A percentile compares a stretch with the other conserved stretches of the same genome.
Evolutionary conservation across 116 monocot genomes (phyloP).

Genomic region (Zostera marina): DNA sequence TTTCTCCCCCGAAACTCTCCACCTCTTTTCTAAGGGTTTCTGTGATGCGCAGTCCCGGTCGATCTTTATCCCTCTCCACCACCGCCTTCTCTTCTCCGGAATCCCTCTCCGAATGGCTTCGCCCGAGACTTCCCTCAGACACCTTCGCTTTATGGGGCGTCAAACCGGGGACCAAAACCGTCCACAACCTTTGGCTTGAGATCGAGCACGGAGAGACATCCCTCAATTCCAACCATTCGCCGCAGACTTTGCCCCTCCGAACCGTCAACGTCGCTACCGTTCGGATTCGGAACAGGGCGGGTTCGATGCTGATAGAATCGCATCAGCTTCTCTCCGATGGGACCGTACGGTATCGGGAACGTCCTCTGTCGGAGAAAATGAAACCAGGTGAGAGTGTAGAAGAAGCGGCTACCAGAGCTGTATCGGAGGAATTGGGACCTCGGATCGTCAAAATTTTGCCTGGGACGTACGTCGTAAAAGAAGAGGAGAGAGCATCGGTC

Average conservation of each 20-base stretch:
- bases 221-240: constrained; percentile 10
- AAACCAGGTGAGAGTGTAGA: constrained; percentile 57
- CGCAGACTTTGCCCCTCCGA: constrained; percentile 26
- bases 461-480: constrained; percentile 22
- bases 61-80: constrained; percentile 1
- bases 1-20: not conserved
- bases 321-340: constrained; percentile 83
- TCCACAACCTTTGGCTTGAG: constrained; percentile 81
- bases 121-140: constrained; percentile 41
- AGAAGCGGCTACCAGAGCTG: constrained; percentile 48
- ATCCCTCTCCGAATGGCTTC: constrained; percentile 57
- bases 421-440: constrained; percentile 56
- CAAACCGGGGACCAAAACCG: constrained; percentile 59
- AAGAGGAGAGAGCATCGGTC: constrained; percentile 50
- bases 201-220: constrained; percentile 51
- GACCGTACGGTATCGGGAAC: constrained; percentile 23
- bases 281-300: constrained; percentile 27
- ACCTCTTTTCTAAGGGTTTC: not conserved
- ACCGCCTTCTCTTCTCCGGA: constrained; percentile 50
- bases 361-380: constrained; percentile 94
- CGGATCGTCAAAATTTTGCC: constrained; percentile 19
- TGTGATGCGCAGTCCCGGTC: not conserved
- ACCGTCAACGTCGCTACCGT: constrained; percentile 59
- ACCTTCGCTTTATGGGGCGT: constrained; percentile 62
- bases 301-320: constrained; percentile 51